Evolutionary conservation across 2,329 filamentous ascomycete genomes (phyloP), one percentile per base, ranked within the genome.

Genomic region (Exophiala sp.): DNA sequence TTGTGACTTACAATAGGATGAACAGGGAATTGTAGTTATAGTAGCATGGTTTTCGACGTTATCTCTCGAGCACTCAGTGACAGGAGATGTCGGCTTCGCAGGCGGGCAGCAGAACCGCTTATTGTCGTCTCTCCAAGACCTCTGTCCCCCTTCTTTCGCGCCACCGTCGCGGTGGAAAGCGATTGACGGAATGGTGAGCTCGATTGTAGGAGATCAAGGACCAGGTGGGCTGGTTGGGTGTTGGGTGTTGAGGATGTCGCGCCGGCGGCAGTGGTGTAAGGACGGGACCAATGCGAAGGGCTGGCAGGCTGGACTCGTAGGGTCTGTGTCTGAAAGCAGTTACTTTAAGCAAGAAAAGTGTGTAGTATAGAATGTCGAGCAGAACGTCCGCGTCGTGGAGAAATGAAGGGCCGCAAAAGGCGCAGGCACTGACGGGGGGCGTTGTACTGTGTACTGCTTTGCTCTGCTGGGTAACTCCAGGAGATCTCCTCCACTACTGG

Each of bases 331-430:
- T 37, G 29, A n/a, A 32, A n/a, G 3, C 7, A 32, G 3, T 32
- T 7, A 10, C n/a, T 27, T 10, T 27, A 27, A 27, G 10, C 24
- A n/a, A 34, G 30, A 16, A n/a, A n/a, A n/a, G n/a, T n/a, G n/a
- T n/a, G 30, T 3, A 3, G 30, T 13, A 34, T n/a, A 34, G 30
- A 34, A 18, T 37, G 45, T 27, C 41, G 32, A 37, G 40, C 22
- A 19, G 48, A 43, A 45, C 50, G 53, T 55, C 52, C 49, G 46
- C 45, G 49, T 46, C 46, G 53, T 47, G 46, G 49, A 52, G 46
- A 49, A 52, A 48, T 40, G 47, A 37, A 48, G 41, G 19, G 39
- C 27, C 51, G 37, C 48, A 43, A 22, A 37, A 41, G 27, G 43
- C 43, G 38, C 34, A 40, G 29, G 41, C 45, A 46, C 30, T n/a